Conservation (phyloP, 345 rosid species). For the Ceriops decandra region DNA sequence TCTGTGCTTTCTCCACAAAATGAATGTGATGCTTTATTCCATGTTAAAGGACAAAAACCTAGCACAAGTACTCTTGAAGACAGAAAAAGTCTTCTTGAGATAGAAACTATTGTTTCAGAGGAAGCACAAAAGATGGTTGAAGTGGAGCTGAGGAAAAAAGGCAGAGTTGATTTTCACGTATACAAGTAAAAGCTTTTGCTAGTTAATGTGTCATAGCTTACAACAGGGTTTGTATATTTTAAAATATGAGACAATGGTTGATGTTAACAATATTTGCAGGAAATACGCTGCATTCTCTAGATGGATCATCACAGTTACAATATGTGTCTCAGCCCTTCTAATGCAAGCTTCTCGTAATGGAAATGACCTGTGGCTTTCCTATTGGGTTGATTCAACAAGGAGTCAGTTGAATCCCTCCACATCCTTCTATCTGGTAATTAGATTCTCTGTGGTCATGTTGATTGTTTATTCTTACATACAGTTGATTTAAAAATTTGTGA, state of each 20-base stretch:
- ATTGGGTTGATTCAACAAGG: conserved; percentile 78
- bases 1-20: conserved; percentile 41
- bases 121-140: conserved; percentile 51
- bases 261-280: conserved; percentile 38
- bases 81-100: conserved; percentile 24
- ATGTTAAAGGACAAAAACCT: conserved; percentile 23
- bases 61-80: conserved; percentile 24
- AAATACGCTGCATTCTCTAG: conserved; percentile 75
- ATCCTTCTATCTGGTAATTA: conserved; percentile 42
- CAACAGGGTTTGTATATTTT: neutral
- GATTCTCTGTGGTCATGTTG: neutral
- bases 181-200: conserved; percentile 53
- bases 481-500: neutral
- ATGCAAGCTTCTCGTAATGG: conserved; percentile 98
- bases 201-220: conserved; percentile 1
- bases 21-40: conserved; percentile 39
- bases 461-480: no score
- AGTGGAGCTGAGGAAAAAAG: conserved; percentile 75
- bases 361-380: conserved; percentile 88
- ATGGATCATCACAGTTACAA: conserved; percentile 56
- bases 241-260: neutral
- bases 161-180: conserved; percentile 69
- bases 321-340: conserved; percentile 66
- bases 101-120: conserved; percentile 28
- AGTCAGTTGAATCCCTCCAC: conserved; percentile 38